Evolutionary conservation across 140 eudicot genomes (phyloP).

Genomic region (Ambrosia hybrid): DNA sequence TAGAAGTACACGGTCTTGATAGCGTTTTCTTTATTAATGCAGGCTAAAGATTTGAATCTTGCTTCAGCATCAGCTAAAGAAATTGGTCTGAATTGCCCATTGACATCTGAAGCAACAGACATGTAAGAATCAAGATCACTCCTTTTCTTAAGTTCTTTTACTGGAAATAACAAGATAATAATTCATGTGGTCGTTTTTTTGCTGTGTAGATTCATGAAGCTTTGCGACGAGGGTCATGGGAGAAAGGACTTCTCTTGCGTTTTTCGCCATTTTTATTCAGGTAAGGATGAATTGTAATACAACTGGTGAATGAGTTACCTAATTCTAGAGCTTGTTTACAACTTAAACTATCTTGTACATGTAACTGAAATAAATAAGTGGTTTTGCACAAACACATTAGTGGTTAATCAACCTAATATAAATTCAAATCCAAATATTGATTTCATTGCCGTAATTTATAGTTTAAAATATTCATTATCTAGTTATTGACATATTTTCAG

Average conservation of each 20-base stretch:
- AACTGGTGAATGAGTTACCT: constrained; percentile 6
- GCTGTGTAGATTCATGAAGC: constrained; percentile 55
- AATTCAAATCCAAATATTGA: no score
- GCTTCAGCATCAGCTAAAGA: constrained; percentile 79
- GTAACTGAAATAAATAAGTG: constrained; percentile 7
- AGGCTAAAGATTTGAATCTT: constrained; percentile 90
- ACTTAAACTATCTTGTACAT: constrained; percentile 16
- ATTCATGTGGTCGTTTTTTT: constrained; percentile 6
- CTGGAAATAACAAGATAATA: not conserved
- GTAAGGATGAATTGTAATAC: constrained; percentile 58
- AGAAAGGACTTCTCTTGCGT: constrained; percentile 81
- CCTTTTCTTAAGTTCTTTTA: not conserved
- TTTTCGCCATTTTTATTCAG: constrained; percentile 77
- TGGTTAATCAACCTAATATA: not conserved
- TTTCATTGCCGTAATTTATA: no score
- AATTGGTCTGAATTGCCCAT: constrained; percentile 53
- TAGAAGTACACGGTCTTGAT: not conserved
- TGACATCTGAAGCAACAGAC: constrained; percentile 62
- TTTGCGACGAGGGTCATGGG: constrained; percentile 71
- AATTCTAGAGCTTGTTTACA: constrained; percentile 11
- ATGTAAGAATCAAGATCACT: constrained; percentile 47
- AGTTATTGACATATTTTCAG: no score
- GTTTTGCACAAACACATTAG: not conserved
- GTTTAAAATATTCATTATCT: no score
- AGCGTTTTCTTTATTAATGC: constrained; percentile 20